phyloP scores from a whole-genome alignment of 2,329 filamentous ascomycete genomes.

The Penicillium sp. region DNA sequence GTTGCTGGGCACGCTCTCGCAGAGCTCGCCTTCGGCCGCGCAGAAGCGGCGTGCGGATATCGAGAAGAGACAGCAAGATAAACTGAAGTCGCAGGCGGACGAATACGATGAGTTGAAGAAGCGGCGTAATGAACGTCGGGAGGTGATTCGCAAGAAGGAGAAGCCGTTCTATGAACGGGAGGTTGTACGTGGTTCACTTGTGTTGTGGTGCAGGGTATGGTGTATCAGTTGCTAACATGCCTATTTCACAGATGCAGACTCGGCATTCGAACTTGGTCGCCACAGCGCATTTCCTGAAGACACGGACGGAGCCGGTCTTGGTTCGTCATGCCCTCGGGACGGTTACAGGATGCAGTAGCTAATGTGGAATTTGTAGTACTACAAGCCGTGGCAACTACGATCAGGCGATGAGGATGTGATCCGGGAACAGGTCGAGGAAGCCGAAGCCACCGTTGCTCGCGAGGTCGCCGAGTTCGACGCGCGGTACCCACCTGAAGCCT shows the following conservation, averaged over 20 bases:
- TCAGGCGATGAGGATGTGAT: slow-evolving; percentile 67
- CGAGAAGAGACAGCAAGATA: slow-evolving; percentile 76
- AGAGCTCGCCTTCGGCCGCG: slow-evolving; percentile 62
- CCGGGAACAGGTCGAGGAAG: slow-evolving; percentile 65
- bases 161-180: slow-evolving; percentile 73
- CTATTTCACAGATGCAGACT: slow-evolving; percentile 67
- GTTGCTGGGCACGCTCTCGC: slow-evolving; percentile 72
- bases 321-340: slow-evolving; percentile 51
- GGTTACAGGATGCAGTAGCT: slow-evolving; percentile 6
- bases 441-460: slow-evolving; percentile 60
- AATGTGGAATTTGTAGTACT: slow-evolving; percentile 60
- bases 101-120: slow-evolving; percentile 67
- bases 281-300: slow-evolving; percentile 70
- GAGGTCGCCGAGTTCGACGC: slow-evolving; percentile 64
- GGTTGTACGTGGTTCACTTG: slow-evolving; percentile 60
- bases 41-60: slow-evolving; percentile 73
- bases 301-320: slow-evolving; percentile 67
- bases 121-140: slow-evolving; percentile 63
- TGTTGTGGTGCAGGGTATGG: not conserved
- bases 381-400: slow-evolving; percentile 76
- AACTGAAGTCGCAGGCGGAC: slow-evolving; percentile 70
- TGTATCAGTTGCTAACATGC: not conserved
- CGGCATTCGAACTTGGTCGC: slow-evolving; percentile 70
- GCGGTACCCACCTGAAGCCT: slow-evolving; percentile 39
- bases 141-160: slow-evolving; percentile 61